phyloP scores from a whole-genome alignment of 768 basidiomycete species.

The Boletus speciosus region DNA sequence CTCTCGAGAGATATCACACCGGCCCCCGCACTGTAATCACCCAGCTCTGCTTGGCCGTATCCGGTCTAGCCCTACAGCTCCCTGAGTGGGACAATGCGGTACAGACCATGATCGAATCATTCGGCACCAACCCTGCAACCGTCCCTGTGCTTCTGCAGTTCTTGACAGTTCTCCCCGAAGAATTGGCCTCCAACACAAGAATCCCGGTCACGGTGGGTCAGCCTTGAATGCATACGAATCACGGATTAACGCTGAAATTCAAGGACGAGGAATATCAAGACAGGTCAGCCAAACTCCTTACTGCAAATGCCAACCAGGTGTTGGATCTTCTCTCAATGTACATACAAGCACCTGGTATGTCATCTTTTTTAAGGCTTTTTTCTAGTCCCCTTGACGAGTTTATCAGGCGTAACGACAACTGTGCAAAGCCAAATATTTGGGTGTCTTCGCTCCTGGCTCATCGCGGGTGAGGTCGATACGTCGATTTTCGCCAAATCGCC shows the following conservation, averaged over 20 bases:
- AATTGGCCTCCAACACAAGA: conserved; percentile 75
- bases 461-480: conserved; percentile 77
- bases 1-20: conserved; percentile 64
- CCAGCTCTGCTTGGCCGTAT: conserved; percentile 86
- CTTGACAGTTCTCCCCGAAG: conserved; percentile 87
- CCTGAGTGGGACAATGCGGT: conserved; percentile 82
- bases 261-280: conserved; percentile 77
- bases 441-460: conserved; percentile 84
- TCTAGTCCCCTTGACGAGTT: neutral
- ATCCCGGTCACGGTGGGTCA: conserved; percentile 82
- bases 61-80: conserved; percentile 88
- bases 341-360: conserved; percentile 79
- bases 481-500: conserved; percentile 66
- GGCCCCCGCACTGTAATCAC: conserved; percentile 84
- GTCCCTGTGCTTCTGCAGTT: conserved; percentile 88
- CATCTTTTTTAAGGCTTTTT: neutral
- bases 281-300: conserved; percentile 57
- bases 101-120: conserved; percentile 74
- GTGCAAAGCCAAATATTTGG: conserved; percentile 82
- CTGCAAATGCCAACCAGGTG: conserved; percentile 66
- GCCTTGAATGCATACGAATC: neutral
- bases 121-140: conserved; percentile 79
- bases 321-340: conserved; percentile 83
- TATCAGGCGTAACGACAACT: conserved; percentile 74
- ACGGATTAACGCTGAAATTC: conserved; percentile 9